These are phyloP conservation scores for Botryosphaeria dothidea DNA, from an alignment of 2,329 filamentous ascomycete genomes.

Conservation along the genomic window DNA sequence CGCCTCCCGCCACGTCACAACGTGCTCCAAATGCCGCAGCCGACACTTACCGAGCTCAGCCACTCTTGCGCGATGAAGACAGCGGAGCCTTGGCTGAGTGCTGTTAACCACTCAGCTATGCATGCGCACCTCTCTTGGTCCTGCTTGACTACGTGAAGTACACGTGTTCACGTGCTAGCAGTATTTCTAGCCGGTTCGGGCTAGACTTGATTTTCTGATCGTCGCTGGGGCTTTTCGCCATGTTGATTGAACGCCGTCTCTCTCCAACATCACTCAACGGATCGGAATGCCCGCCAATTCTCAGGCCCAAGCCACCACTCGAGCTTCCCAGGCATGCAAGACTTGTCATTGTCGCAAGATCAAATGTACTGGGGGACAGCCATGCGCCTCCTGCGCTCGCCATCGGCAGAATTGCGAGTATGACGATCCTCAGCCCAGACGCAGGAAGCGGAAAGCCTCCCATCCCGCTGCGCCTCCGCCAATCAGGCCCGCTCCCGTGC, in stretches of 20 bases:
- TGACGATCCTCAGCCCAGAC: neutral
- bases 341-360: neutral
- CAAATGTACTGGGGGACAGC: neutral
- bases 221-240: neutral
- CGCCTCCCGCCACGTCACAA: no score
- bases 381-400: neutral
- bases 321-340: neutral
- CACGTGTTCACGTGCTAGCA: neutral
- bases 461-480: neutral
- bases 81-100: no score
- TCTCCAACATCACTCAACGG: neutral
- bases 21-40: no score
- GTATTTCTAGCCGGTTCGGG: neutral
- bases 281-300: neutral
- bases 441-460: neutral
- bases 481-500: neutral
- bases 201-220: neutral
- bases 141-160: neutral
- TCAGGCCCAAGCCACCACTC: neutral
- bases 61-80: no score
- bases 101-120: no score
- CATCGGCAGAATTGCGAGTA: neutral
- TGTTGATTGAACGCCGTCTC: neutral
- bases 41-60: no score
- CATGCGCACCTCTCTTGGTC: neutral